Conservation (phyloP, 768 basidiomycete genomes). For the Gloeostereum incarnatum region DNA sequence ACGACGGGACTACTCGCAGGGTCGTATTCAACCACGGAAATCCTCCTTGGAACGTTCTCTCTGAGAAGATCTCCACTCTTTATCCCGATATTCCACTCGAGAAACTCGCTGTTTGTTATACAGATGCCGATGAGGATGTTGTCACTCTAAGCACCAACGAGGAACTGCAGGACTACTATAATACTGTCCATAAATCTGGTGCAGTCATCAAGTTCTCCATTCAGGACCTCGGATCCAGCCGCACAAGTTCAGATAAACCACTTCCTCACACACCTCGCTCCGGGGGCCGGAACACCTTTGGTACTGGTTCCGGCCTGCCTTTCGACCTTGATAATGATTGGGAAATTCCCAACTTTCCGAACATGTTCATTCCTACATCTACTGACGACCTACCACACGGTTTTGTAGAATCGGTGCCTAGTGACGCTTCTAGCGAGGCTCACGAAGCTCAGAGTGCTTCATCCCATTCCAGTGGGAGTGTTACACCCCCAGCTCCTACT, state of each 20-base stretch:
- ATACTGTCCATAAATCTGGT: constrained; percentile 18
- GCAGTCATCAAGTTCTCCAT: constrained; percentile 51
- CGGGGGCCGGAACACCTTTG: constrained; percentile 49
- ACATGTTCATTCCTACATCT: constrained; percentile 24
- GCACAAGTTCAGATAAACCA: constrained; percentile 19
- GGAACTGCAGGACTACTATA: constrained; percentile 70
- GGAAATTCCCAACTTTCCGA: constrained; percentile 45
- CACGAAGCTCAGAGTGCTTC: constrained; percentile 14
- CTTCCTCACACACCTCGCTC: constrained; percentile 19
- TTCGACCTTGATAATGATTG: constrained; percentile 47
- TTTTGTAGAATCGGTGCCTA: constrained; percentile 49
- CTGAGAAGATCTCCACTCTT: constrained; percentile 39
- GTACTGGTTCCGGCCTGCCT: constrained; percentile 33
- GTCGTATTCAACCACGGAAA: constrained; percentile 32
- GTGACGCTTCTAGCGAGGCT: constrained; percentile 21
- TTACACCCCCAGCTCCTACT: constrained; percentile 18
- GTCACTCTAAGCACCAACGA: constrained; percentile 71
- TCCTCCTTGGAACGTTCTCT: constrained; percentile 52
- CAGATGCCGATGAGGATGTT: constrained; percentile 66
- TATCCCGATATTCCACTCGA: constrained; percentile 48
- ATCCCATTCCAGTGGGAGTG: constrained; percentile 19
- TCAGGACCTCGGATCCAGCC: constrained; percentile 41
- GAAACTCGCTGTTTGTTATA: constrained; percentile 59
- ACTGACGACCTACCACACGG: constrained; percentile 42
- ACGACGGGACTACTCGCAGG: constrained; percentile 53